phyloP scores from a whole-genome alignment of 176 grass and related monocot genomes.

The Triticum dicoccoides region DNA sequence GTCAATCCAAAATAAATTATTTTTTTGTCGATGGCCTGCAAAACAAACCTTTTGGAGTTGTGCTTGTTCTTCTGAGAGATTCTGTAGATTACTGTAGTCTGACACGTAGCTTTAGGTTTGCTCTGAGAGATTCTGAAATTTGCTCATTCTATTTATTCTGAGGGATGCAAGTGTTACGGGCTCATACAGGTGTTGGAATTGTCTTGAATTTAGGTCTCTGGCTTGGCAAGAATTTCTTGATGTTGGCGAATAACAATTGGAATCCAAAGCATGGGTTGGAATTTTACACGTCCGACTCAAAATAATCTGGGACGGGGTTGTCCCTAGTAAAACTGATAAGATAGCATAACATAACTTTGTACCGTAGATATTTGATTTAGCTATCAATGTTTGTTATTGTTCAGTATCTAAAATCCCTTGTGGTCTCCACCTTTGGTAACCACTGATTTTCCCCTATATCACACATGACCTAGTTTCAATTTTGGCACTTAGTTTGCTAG shows the following conservation, averaged over 20 bases:
- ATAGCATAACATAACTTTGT: neutral
- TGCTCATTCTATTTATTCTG: conserved; percentile 3
- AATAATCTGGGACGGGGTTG: neutral
- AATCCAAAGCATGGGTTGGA: neutral
- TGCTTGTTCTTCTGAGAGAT: neutral
- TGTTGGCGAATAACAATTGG: neutral
- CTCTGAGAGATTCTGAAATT: neutral
- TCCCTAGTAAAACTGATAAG: neutral
- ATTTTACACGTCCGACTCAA: neutral
- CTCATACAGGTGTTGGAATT: neutral
- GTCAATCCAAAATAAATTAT: neutral
- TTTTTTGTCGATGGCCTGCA: neutral
- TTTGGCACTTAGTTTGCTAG: conserved; percentile 20
- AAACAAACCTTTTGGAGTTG: neutral
- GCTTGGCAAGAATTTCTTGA: neutral
- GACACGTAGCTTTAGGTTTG: neutral
- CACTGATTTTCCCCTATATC: neutral
- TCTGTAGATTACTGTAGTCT: neutral
- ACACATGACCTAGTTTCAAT: neutral
- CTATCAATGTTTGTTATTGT: neutral
- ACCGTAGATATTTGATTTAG: neutral
- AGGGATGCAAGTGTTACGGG: neutral
- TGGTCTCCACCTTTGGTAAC: neutral
- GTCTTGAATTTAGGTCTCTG: neutral
- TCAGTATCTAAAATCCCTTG: neutral